Evolutionary conservation across 495 filamentous ascomycete genomes (phyloP).

Genomic region (Neurospora sp.): DNA sequence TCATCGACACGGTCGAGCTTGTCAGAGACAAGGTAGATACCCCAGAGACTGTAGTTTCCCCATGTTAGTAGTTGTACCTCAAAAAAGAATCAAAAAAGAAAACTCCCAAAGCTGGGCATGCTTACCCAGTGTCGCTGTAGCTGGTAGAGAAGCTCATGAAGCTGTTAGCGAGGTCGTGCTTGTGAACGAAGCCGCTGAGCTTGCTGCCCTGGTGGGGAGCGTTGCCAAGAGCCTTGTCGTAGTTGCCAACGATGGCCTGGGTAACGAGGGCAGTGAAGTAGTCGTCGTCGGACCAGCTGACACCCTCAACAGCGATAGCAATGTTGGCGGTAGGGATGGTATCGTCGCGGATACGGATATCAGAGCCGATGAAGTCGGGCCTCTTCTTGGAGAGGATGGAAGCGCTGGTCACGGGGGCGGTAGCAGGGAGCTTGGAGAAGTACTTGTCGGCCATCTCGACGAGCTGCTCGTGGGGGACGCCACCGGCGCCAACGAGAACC

Average conservation of each 20-base stretch:
- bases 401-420: conserved; percentile 58
- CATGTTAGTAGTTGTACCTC: not conserved
- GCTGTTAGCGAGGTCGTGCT: conserved; percentile 92
- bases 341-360: conserved; percentile 90
- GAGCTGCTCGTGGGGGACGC: conserved; percentile 84
- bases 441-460: conserved; percentile 95
- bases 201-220: conserved; percentile 94
- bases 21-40: conserved; percentile 96
- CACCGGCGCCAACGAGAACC: conserved; percentile 94
- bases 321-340: conserved; percentile 94
- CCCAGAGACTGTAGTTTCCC: conserved; percentile 69
- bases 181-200: conserved; percentile 84
- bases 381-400: conserved; percentile 68
- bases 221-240: conserved; percentile 97
- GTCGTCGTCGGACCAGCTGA: conserved; percentile 97
- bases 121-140: conserved; percentile 97
- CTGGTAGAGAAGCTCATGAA: conserved; percentile 99
- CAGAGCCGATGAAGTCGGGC: conserved; percentile 93
- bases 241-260: conserved; percentile 98
- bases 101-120: not conserved
- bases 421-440: conserved; percentile 67
- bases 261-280: conserved; percentile 97
- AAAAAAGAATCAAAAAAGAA: not conserved
- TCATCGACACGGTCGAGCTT: conserved; percentile 81
- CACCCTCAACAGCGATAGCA: conserved; percentile 97